These are phyloP conservation scores for Hansenula sp. DNA, from an alignment of 1,139 yeast species.

Conservation along the genomic window DNA sequence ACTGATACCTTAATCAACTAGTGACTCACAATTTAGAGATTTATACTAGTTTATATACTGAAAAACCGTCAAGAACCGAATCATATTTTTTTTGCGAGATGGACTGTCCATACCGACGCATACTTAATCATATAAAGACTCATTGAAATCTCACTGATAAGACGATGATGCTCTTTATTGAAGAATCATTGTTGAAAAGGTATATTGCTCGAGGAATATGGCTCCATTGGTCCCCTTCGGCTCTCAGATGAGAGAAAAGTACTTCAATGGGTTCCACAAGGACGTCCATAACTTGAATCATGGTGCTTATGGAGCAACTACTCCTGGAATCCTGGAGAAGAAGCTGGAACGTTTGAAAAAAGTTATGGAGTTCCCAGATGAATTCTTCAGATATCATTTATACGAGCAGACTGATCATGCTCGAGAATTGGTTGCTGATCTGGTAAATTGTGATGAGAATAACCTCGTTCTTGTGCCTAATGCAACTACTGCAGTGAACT, in stretches of 20 bases:
- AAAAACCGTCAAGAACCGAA: too few species aligned
- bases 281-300: slow-evolving; percentile 43
- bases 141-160: too few species aligned
- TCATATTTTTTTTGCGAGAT: too few species aligned
- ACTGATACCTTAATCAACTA: too few species aligned
- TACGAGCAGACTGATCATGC: slow-evolving; percentile 27
- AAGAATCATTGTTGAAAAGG: too few species aligned
- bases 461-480: slow-evolving; percentile 36
- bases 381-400: slow-evolving; percentile 27
- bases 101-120: too few species aligned
- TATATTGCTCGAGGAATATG: too few species aligned
- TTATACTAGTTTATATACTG: too few species aligned
- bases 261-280: slow-evolving; percentile 38
- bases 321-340: slow-evolving; percentile 34
- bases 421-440: slow-evolving; percentile 31
- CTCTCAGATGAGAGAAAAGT: slow-evolving; percentile 39
- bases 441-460: slow-evolving; percentile 40
- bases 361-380: slow-evolving; percentile 39
- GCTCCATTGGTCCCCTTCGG: slow-evolving; percentile 41
- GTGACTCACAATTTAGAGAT: too few species aligned
- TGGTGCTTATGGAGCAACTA: slow-evolving; percentile 51
- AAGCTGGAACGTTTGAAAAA: slow-evolving; percentile 25
- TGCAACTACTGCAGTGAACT: slow-evolving; percentile 60
- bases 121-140: too few species aligned
- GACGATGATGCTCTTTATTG: too few species aligned